Base-by-base conservation (phyloP, 2,329 filamentous ascomycete genomes). In the Fusarium dimerum region DNA sequence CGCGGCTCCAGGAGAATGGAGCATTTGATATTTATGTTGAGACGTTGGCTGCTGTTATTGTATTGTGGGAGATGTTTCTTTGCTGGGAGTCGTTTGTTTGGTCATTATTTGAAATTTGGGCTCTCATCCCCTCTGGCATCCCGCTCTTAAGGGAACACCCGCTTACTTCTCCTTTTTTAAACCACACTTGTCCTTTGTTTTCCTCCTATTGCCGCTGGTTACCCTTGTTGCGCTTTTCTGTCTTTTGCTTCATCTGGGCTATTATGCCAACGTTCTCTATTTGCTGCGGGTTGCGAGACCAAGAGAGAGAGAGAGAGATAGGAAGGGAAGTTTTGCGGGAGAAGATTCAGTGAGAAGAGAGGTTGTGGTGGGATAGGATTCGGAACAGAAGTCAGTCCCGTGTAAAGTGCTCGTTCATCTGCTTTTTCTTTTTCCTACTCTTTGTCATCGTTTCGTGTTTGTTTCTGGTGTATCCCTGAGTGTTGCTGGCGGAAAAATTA, bases 1-100 rank as follows among this genome's bases (percentile, higher is more conserved):
- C 56, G 62, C 60, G 62, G 64, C 63, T 63, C 65, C 48, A 59
- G 66, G 62, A 62, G 64, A 70, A 69, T 69, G 68, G 66, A 67
- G 59, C 57, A 57, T 52, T 56, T 54, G 39, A 62, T 57, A 55
- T 55, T 59, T 59, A 54, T 52, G 50, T 53, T 48, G 47, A 58
- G 44, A 58, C 44, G 54, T 48, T 60, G 57, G 55, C 32, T 54
- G 57, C 34, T 41, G 54, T 49, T 49, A 50, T 56, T 51, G 45
- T 48, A 34, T 41, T 42, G 45, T 50, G 39, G 40, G 29, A 49
- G 48, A 38, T 40, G 36, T 57, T 55, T 39, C 43, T 60, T 51
- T 43, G 41, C 52, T 54, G 46, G 52, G 52, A 50, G 45, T 52
- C 45, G 32, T 55, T 50, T 26, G 20, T 26, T 26, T 26, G 20